Base-by-base conservation (phyloP, 257 asterid genomes). In the Capsicum chinense region DNA sequence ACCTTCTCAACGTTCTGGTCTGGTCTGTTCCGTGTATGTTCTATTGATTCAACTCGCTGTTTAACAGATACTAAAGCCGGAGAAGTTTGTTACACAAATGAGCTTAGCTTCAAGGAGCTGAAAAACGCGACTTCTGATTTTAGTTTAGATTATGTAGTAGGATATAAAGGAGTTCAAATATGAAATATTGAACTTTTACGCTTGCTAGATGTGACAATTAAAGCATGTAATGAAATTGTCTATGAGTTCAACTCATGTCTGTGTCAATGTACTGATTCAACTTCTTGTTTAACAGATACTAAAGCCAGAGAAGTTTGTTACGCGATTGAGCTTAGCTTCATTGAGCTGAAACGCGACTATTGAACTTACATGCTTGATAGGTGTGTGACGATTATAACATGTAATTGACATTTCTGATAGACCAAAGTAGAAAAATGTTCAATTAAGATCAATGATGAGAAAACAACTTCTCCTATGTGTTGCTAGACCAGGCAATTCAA, bases 51-150 rank as follows among this genome's bases (percentile, higher is more conserved):
- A 37, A 35, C 9, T 15, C 6, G 8, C 15, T 83, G 2, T 37
- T 19, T 21, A 19, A 19, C 86, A 88, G 88, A 71, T 79, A 14
- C 52, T 85, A 59, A 58, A 50, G 86, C 68, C 84, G 76, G 89
- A 86, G 58, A 88, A 68, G 82, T 84, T 83, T 50, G 69, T 19
- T 9, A 26, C 84, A 0, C 70, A 87, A 60, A 82, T 88, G 82
- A 83, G 82, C 10, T 79, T 82, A 83, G 82, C 7, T 79, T 82
- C 9, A 52, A 16, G 6, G 89, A 88, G 79, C 86, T 88, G 71
- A 56, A 39, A n/a, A 78, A 56, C 0, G 83, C 83, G 17, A 88
- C 89, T 8, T 35, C 52, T 76, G 82, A 26, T 80, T 84, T 88
- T 74, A 68, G 84, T 58, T 79, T 79, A 6, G 71, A 19, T 8